Evolutionary conservation across 2,329 filamentous ascomycete genomes (phyloP), one percentile per base, ranked within the genome.

Genomic region (Cordyceps farinosa): DNA sequence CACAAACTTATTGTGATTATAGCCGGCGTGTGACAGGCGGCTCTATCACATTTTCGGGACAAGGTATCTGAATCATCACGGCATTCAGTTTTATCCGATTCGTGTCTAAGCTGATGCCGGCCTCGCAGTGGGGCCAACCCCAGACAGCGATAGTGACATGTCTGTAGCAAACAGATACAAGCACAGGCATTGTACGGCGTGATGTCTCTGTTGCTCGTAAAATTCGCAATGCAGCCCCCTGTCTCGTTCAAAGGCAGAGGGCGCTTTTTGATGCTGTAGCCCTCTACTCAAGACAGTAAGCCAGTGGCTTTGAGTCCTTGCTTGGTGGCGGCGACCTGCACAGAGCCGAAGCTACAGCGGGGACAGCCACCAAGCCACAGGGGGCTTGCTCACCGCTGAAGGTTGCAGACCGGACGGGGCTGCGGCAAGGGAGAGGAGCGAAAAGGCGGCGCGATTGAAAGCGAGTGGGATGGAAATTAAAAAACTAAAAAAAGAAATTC

Each of bases 361-460:
- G 30, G 54, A 44, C 15, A 15, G 29, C 17, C 29, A 45, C 40
- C 42, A 55, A 55, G 54, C 54, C 54, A 57, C 54, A 57, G 17
- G 53, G 36, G 54, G 54, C 54, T 56, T 57, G 54, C 54, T 57
- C 54, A 57, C 54, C 54, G 54, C 54, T 57, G 54, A 57, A 40
- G 53, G 29, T 57, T 36, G 54, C 22, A 56, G 54, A 7, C 51
- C 22, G 22, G 22, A 22, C 22, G 22, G 22, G 40, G 34, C 11
- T 60, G 47, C 22, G 34, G 29, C 42, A 30, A 29, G 36, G 34
- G 52, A 5, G 32, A 38, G 7, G 13, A 54, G n/a, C 27, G 2
- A 15, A 38, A 40, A 29, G 27, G 17, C 22, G 22, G 22, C 22
- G 22, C 22, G 22, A 22, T 22, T 22, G 22, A 22, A 22, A 22